Evolutionary conservation across 2,329 filamentous ascomycete genomes (phyloP), one percentile per base, ranked within the genome.

Genomic region (Ophiosphaerella korrae): DNA sequence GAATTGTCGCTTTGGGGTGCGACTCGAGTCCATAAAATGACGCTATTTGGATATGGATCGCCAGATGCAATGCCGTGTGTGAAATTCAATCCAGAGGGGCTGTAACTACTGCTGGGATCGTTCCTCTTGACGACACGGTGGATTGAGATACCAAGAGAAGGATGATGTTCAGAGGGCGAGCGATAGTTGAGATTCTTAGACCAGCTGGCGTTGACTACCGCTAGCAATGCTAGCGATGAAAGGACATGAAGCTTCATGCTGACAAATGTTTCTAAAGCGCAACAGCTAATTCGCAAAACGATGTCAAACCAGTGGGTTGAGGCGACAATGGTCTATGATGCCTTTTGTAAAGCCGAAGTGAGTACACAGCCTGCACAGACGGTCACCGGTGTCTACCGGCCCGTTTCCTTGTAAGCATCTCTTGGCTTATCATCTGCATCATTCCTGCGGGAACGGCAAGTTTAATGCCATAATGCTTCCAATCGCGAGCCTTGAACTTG

Each of bases 81-180:
- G 52, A 72, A 69, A 50, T 70, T 69, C 32, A 72, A 46, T 24
- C 47, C 53, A 16, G 60, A 41, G 13, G 64, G 44, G 36, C 62
- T 49, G 49, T 63, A 70, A n/a, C 42, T 50, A 11, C 52, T 55
- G 42, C 53, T 50, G 16, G 62, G 63, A 13, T 68, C 60, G 24
- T 67, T 80, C 33, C 84, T 79, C 67, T 82, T 83, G 38, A 82
- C 78, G 42, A 88, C 81, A 57, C 82, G 84, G 42, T 79, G 80
- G 12, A 88, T 78, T n/a, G 85, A 81, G 39, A 90, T 82, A 5
- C 86, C 87, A 9, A 90, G 77, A 33, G 78, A 76, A 3, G 82
- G 79, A 57, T 89, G 87, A 37, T 86, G 80, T 35, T 82, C 78
- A 1, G 87, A 89, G 5, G 87, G 86, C 60, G 83, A 87, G 42